Base-by-base conservation (phyloP, 73 alveolate species). In the Paramecium sonneborni region DNA sequence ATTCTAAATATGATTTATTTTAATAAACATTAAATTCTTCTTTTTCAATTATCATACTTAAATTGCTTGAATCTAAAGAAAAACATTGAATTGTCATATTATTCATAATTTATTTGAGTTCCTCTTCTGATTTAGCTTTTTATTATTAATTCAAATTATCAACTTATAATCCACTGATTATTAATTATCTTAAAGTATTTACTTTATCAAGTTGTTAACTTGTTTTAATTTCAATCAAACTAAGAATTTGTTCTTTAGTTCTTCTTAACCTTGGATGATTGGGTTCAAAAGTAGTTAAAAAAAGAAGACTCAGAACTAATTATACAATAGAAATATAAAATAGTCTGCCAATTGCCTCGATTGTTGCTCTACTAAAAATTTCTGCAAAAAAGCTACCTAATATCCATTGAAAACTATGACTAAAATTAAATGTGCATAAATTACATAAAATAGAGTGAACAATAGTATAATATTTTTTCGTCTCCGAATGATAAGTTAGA, bases 241-340 rank as follows among this genome's bases (percentile, higher is more conserved):
- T 79, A 2, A 79, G 55, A 21, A 79, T 46, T 44, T 79, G 24
- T 7, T 79, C 90, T 43, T 44, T 79, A 10, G 76, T 79, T 21
- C 90, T 79, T 44, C 48, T 43, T 44, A 79, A 39, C 18, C 74
- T 38, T 15, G 90, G 74, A 14, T 79, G 44, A 30, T 43, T 30
- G 7, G 90, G 90, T 14, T 79, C 90, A 79, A 79, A 79, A 4
- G 55, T 79, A 20, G 90, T 79, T 79, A 79, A 79, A 79, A 79
- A 79, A n/a, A 79, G 21, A 1, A 79, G 52, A 43, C 62, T 30
- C 10, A 46, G 30, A 11, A 44, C 20, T 32, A 79, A 10, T 79
- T 79, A 34, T 20, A 39, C 43, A 39, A 79, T 79, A 24, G 44
- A 24, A 10, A 79, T 24, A 24, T 79, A 79, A 44, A 79, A 43